These are phyloP conservation scores for Thymus mandschuricus DNA, from an alignment of 257 asterid genomes.

Conservation along the genomic window DNA sequence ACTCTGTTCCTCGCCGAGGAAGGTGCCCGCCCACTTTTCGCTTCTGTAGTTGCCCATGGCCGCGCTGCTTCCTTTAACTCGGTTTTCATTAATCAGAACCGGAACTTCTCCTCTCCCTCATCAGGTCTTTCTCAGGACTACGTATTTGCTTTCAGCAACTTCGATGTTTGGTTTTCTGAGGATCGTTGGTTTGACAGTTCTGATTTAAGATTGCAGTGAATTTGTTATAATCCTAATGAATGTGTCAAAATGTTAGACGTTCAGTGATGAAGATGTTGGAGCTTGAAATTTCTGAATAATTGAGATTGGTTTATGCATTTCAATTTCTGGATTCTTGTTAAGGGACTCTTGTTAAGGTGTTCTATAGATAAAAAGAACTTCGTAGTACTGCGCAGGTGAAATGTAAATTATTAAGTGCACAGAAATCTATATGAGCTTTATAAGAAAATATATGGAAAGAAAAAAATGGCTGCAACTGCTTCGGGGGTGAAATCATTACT, in stretches of 20 bases:
- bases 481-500: not conserved
- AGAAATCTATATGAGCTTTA: not conserved
- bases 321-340: conserved; percentile 9
- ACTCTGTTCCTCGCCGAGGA: conserved; percentile 56
- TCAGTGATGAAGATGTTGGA: not conserved
- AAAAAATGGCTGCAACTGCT: not conserved
- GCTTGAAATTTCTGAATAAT: not conserved
- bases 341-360: not conserved
- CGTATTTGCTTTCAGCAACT: conserved; percentile 15
- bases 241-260: not conserved
- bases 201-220: not conserved
- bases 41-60: conserved; percentile 37
- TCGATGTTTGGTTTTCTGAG: not conserved
- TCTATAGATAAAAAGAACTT: not conserved
- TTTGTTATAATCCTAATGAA: not conserved
- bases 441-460: not conserved
- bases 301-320: conserved; percentile 8
- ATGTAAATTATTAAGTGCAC: not conserved
- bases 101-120: conserved; percentile 69
- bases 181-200: not conserved
- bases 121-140: conserved; percentile 48
- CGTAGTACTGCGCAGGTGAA: not conserved
- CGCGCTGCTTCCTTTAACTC: conserved; percentile 28
- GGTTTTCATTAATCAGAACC: conserved; percentile 38
- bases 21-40: conserved; percentile 40